Conservation (phyloP, 176 grass and related monocot species). For the Zoysia japonica region DNA sequence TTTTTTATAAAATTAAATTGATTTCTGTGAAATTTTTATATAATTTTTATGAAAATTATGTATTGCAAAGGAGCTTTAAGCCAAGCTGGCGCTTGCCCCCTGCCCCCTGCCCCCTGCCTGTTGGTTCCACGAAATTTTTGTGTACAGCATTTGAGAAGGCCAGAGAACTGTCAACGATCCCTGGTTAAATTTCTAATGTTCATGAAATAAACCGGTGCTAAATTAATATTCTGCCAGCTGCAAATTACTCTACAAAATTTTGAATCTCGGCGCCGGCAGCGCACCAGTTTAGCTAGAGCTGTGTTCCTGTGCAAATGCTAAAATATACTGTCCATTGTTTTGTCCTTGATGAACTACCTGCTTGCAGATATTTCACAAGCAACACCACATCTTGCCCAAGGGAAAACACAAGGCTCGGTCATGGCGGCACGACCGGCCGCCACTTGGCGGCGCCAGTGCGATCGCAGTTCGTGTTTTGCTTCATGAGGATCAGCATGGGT, state of each 20-base stretch:
- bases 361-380: conserved; percentile 13
- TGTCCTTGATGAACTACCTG: conserved; percentile 13
- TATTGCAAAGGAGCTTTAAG: no score
- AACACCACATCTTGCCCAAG: conserved; percentile 7
- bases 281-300: conserved; percentile 14
- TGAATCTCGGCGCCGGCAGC: neutral
- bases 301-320: conserved; percentile 1
- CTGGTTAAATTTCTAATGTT: neutral
- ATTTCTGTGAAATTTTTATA: no score
- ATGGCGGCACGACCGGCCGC: conserved; percentile 26
- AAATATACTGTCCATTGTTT: neutral
- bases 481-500: conserved; percentile 16
- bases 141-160: neutral
- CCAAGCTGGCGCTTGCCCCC: no score
- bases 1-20: no score
- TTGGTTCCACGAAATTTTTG: neutral
- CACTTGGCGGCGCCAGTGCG: conserved; percentile 24
- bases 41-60: no score
- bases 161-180: neutral
- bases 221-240: neutral
- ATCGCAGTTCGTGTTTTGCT: neutral
- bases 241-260: neutral
- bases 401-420: conserved; percentile 1
- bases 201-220: neutral
- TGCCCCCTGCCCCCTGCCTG: neutral